Conservation (phyloP, 73 alveolate species). For the Tetrahymena malaccensis region DNA sequence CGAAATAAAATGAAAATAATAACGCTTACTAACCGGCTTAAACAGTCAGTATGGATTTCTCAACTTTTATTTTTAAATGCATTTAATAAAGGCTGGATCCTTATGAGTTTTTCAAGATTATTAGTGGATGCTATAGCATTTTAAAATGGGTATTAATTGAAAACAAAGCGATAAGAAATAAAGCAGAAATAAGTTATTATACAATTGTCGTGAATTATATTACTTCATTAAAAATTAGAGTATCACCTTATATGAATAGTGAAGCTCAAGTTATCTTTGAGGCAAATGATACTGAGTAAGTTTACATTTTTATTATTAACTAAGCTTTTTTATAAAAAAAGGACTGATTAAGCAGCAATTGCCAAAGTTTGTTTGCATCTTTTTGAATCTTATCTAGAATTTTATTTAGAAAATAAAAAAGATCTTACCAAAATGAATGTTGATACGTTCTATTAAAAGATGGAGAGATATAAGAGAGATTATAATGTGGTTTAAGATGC, state of each 20-base stretch:
- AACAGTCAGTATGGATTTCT: background rate
- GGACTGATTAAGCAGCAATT: background rate
- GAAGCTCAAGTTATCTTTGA: background rate
- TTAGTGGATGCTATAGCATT: background rate
- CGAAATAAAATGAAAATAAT: background rate
- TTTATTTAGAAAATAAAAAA: background rate
- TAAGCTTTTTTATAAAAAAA: background rate
- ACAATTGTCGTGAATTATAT: background rate
- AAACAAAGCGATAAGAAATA: background rate
- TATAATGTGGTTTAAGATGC: background rate
- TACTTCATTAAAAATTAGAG: background rate
- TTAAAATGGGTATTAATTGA: background rate
- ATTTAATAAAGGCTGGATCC: background rate
- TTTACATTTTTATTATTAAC: background rate
- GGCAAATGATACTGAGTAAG: background rate
- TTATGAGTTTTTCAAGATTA: background rate
- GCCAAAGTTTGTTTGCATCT: background rate
- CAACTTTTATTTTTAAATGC: background rate
- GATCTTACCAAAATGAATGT: background rate
- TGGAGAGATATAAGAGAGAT: background rate
- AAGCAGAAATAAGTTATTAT: background rate
- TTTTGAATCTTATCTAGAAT: background rate
- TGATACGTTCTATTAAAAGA: background rate
- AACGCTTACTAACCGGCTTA: background rate
- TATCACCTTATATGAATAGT: background rate